Base-by-base conservation (phyloP, 2,329 filamentous ascomycete genomes). In the Coleophoma eucalyptorum region DNA sequence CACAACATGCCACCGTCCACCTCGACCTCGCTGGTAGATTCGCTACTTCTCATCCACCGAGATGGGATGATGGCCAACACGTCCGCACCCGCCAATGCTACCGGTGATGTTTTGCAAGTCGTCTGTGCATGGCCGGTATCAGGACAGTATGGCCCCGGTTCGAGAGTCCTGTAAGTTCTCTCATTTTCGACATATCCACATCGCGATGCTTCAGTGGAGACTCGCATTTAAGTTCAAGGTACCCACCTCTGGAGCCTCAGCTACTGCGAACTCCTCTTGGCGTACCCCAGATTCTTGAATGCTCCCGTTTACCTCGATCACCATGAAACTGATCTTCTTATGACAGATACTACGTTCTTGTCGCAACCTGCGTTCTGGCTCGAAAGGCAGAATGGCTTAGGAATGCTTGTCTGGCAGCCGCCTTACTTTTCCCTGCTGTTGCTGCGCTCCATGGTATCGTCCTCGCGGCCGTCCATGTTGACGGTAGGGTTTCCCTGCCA, bases 371-470 rank as follows among this genome's bases (percentile, higher is more conserved):
- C 58, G 74, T 87, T 3, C 65, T 87, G 44, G 82, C 79, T n/a
- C 74, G 81, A 45, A 83, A 80, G 57, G 67, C 69, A 26, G 77
- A 81, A 64, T 86, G 81, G 81, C 71, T 87, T 4, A 74, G 78
- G 48, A 80, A 80, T 57, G 80, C 84, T 11, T 85, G 80, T 62
- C 67, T 87, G 34, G 84, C 83, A 6, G 83, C 80, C 13, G 83
- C 79, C 4, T 68, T 84, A 57, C 69, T 86, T 34, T 72, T 87
- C 41, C 84, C 84, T 0, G 80, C 82, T 10, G 77, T 86, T 5
- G 82, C 83, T 32, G 80, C 84, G 7, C 61, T 87, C 4, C 84
- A 88, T 55, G 80, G 72, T 26, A 80, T 87, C 56, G 78, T 83
- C 12, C 72, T 87, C 6, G 77, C 82, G 1, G 72, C 74, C 3